Evolutionary conservation across 2,329 filamentous ascomycete species (phyloP).

Genomic region (Basipetospora chlamydospora): DNA sequence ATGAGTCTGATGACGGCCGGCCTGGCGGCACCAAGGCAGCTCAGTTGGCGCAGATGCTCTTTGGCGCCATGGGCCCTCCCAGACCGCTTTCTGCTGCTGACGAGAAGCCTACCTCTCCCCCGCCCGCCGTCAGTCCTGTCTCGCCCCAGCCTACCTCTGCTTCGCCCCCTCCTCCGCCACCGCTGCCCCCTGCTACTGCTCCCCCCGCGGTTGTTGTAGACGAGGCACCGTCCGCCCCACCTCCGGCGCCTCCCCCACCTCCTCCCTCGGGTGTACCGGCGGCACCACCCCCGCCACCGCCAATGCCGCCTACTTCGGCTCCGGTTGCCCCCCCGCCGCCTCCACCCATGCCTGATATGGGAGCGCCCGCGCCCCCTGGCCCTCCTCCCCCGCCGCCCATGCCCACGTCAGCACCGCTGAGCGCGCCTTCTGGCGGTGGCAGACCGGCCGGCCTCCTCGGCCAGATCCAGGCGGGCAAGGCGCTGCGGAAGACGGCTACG

Average conservation of each 20-base stretch:
- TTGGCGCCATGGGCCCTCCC: slow-evolving; percentile 92
- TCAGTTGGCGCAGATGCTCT: slow-evolving; percentile 84
- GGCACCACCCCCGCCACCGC: slow-evolving; percentile 15
- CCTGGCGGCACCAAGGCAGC: slow-evolving; percentile 74
- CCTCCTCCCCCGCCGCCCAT: slow-evolving; percentile 23
- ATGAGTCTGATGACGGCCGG: slow-evolving; percentile 63
- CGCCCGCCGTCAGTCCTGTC: slow-evolving; percentile 18
- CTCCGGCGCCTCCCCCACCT: slow-evolving; percentile 17
- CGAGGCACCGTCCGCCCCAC: slow-evolving; percentile 17
- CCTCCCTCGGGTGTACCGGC: slow-evolving; percentile 19
- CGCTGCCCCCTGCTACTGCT: slow-evolving; percentile 18
- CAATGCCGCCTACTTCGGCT: slow-evolving; percentile 15
- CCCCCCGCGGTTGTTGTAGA: slow-evolving; percentile 16
- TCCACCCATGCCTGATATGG: slow-evolving; percentile 20
- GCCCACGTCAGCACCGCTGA: slow-evolving; percentile 20
- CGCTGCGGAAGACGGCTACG: slow-evolving; percentile 76
- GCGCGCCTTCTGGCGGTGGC: slow-evolving; percentile 27
- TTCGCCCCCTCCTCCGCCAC: slow-evolving; percentile 23
- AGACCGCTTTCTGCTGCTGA: slow-evolving; percentile 74
- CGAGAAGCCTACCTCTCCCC: slow-evolving; percentile 39
- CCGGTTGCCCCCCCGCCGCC: slow-evolving; percentile 18
- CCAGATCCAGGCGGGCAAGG: slow-evolving; percentile 68
- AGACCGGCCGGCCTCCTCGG: slow-evolving; percentile 54
- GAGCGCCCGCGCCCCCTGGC: slow-evolving; percentile 13
- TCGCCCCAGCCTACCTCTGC: slow-evolving; percentile 24